Base-by-base conservation (phyloP, 371 early-diverging fungal genomes). In the Fennellomyces sp. region DNA sequence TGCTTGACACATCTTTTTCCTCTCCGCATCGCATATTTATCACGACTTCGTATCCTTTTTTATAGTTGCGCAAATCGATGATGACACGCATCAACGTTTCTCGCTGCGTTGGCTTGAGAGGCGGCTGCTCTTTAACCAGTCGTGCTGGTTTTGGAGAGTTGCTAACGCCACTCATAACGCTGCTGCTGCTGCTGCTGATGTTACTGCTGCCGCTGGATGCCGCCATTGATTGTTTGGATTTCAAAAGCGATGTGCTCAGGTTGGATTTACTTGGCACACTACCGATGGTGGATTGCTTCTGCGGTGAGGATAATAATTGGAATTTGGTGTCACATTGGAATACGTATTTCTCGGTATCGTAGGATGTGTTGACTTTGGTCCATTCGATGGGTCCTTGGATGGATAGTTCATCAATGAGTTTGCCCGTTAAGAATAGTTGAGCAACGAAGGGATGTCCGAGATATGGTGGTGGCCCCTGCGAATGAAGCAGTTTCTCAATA, bases 381-480 rank as follows among this genome's bases (percentile, higher is more conserved):
- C 63, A 62, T 48, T 57, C 52, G 23, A 56, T 31, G 28, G 39
- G 27, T 0, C 48, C 68, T 39, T 56, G 38, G 5, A 42, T 49
- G 31, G 52, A 26, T 29, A 25, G 21, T 15, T 26, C 50, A 8
- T 65, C 54, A 15, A 23, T 21, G n/a, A 66, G 53, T 42, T 65
- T 64, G 23, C 60, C 60, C 27, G 21, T 39, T 21, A 12, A 17
- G 41, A 59, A 59, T 5, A 17, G 38, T 13, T 59, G 51, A 17
- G 47, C 39, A 13, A 12, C 38, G n/a, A 29, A 19, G 2, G 59
- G 59, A n/a, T 38, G 26, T 26, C 50, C 52, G 5, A 73, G 27
- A n/a, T 70, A 69, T 0, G 85, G 84, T 2, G 83, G 83, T 0
- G 86, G 70, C 11, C 83, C 84, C 6, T 81, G 76, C 3, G 61